phyloP scores from a whole-genome alignment of 306 rosid species.

The Acacia confusa region DNA sequence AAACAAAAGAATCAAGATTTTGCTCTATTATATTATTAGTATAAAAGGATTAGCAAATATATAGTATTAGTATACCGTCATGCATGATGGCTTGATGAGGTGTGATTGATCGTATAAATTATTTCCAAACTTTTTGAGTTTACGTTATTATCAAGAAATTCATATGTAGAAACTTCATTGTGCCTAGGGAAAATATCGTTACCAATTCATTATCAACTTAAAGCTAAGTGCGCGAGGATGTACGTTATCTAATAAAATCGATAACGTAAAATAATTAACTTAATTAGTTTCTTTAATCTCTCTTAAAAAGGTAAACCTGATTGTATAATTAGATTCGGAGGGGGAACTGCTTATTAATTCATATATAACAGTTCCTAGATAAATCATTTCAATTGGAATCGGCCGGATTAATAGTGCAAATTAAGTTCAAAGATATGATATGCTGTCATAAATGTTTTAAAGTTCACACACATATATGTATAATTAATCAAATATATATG shows the following conservation, averaged over 20 bases:
- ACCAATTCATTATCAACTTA: background rate
- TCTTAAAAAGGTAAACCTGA: too few relatives aligned
- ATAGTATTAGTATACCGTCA: background rate
- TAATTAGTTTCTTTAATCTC: too few relatives aligned
- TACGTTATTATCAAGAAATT: background rate
- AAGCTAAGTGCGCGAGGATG: background rate
- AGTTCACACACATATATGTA: too few relatives aligned
- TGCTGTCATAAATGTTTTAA: too few relatives aligned
- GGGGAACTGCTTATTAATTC: background rate
- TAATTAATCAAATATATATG: too few relatives aligned
- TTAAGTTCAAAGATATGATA: background rate
- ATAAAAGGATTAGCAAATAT: background rate
- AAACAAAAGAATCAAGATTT: too few relatives aligned
- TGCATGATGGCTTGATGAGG: background rate
- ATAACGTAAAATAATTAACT: too few relatives aligned
- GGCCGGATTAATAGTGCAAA: background rate
- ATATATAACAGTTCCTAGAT: background rate
- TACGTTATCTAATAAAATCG: too few relatives aligned
- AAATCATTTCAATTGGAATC: background rate
- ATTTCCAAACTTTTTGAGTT: background rate
- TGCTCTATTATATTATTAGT: too few relatives aligned
- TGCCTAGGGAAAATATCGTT: background rate
- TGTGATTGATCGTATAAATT: background rate
- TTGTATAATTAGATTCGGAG: too few relatives aligned
- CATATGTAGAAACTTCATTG: background rate